phyloP scores from a whole-genome alignment of 78 protist species.

The Planoprotostelium fungivorum region DNA sequence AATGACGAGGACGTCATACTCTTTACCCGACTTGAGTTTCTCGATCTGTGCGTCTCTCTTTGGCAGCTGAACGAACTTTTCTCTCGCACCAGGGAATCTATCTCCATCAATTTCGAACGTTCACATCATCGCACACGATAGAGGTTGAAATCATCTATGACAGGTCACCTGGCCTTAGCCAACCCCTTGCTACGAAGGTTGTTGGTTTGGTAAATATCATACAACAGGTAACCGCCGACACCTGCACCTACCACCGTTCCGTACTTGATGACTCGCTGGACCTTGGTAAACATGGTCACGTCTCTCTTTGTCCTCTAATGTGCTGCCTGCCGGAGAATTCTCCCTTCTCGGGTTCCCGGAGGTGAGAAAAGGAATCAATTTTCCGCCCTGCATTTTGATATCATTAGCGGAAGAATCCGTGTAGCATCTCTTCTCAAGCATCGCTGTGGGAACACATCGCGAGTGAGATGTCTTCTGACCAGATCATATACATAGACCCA shows the following conservation, averaged over 20 bases:
- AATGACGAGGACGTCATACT: conserved; percentile 73
- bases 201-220: not conserved
- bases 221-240: not conserved
- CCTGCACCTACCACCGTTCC: not conserved
- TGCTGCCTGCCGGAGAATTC: too few species aligned
- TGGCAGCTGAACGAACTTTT: not conserved
- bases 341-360: too few species aligned
- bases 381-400: too few species aligned
- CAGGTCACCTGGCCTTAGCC: not conserved
- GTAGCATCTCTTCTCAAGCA: too few species aligned
- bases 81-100: not conserved
- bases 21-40: not conserved
- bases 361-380: too few species aligned
- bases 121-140: too few species aligned
- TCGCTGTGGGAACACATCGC: too few species aligned
- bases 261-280: not conserved
- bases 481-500: too few species aligned
- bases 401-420: too few species aligned
- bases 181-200: not conserved
- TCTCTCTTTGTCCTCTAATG: too few species aligned
- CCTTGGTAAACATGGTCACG: not conserved
- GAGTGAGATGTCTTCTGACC: too few species aligned
- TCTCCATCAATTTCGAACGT: too few species aligned
- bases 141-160: not conserved
- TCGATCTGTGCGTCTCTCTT: not conserved